Conservation (phyloP, 1,284 basidiomycete genomes). For the Cryptococcus sp. region DNA sequence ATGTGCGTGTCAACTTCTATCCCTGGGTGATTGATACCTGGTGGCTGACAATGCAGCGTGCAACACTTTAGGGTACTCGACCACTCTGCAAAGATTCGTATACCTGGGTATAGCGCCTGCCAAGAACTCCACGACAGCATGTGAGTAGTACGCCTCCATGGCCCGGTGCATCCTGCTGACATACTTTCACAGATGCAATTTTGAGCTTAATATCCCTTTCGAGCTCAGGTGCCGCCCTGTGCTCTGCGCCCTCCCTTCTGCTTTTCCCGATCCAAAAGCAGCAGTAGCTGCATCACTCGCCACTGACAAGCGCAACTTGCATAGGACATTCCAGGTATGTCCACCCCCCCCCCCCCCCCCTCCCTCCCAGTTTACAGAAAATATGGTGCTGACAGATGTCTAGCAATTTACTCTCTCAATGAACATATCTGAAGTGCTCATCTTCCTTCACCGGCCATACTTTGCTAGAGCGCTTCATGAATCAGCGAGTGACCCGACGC, state of each 20-base stretch:
- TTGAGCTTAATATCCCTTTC: conserved; percentile 22
- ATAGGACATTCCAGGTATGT: conserved; percentile 11
- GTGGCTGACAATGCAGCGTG: too few species aligned
- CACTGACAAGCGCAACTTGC: conserved; percentile 8
- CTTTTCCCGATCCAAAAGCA: conserved; percentile 10
- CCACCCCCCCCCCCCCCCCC: background rate
- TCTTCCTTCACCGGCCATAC: conserved; percentile 23
- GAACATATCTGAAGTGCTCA: conserved; percentile 19
- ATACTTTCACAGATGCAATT: conserved; percentile 8
- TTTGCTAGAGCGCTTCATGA: conserved; percentile 22
- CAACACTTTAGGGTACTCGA: too few species aligned
- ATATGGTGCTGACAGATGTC: background rate
- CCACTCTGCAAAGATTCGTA: too few species aligned
- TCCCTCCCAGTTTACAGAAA: background rate
- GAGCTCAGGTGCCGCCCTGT: conserved; percentile 21
- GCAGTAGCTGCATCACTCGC: conserved; percentile 6
- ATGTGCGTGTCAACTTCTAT: too few species aligned
- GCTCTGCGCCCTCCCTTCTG: conserved; percentile 15
- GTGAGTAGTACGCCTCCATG: too few species aligned
- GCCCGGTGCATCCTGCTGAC: too few species aligned
- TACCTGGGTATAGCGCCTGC: too few species aligned
- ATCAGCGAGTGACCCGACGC: conserved; percentile 14
- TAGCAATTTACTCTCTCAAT: conserved; percentile 24
- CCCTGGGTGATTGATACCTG: too few species aligned
- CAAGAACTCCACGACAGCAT: too few species aligned